Evolutionary conservation across 2,329 filamentous ascomycete genomes (phyloP), one percentile per base, ranked within the genome.

Genomic region (Emericellopsis atlantica): DNA sequence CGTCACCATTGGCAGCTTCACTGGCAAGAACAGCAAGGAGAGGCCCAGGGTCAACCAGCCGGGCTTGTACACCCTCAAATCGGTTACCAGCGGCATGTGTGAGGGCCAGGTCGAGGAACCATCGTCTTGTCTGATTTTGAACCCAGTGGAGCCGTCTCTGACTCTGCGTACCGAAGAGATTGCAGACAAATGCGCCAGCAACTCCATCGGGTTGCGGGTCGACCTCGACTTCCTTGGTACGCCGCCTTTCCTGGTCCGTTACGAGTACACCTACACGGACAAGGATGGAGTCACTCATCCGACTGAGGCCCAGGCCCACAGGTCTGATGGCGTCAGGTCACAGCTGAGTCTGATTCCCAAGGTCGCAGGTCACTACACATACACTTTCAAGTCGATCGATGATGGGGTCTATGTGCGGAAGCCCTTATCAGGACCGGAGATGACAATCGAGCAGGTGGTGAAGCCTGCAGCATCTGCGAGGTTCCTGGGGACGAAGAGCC

Each of bases 151-250:
- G 60, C 92, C 92, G 9, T 77, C 81, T 42, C 59, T 98, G 43
- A 69, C 76, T 5, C 67, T 98, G 39, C 74, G 73, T 26, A 72
- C 79, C 6, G 84, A 94, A 50, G 81, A 88, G 46, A 88, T 98
- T 35, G 84, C 86, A 40, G 92, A 98, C 59, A 94, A 93, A 56
- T 98, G 92, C 57, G 90, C 89, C 31, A 88, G 89, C 37, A 95
- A 88, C 54, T 87, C 92, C 0, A 85, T 98, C 46, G 92, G 92
- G 33, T 72, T 98, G 41, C 76, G 83, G 10, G 85, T 98, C 34
- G 84, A 92, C 53, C 66, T 98, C 39, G 88, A 96, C 55, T 70
- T 98, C 32, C 83, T 90, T 23, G 92, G 92, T 45, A 94, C 88
- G 0, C 90, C 93, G 36, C 90, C 90, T 2, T 98, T 98, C 62